Evolutionary conservation across 139 green algal genomes (phyloP).

Genomic region (Desmodesmus armatus): DNA sequence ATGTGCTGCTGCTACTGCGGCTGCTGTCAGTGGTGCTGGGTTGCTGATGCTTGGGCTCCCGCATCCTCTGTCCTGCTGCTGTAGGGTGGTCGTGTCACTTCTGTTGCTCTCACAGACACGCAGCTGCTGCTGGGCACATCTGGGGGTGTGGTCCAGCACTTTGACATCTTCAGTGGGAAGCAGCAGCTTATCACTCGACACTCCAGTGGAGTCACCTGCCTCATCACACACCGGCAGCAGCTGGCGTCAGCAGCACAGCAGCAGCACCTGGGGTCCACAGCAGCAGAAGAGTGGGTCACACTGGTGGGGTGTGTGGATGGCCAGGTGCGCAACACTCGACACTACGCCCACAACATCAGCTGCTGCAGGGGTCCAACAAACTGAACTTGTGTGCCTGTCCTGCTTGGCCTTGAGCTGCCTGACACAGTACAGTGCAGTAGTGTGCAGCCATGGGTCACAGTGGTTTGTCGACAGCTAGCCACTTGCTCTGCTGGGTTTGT

Average conservation of each 20-base stretch:
- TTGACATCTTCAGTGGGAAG: slow-evolving; percentile 28
- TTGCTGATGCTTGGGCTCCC: not conserved
- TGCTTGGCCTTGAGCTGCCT: not conserved
- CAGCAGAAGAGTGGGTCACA: not conserved
- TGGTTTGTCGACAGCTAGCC: no score
- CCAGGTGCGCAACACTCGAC: not conserved
- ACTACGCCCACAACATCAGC: not conserved
- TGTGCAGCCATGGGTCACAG: no score
- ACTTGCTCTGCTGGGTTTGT: no score
- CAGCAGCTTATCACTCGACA: slow-evolving; percentile 37
- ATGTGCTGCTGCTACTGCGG: not conserved
- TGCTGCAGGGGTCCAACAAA: not conserved
- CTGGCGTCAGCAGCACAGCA: not conserved
- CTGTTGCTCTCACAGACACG: slow-evolving; percentile 9
- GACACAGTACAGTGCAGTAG: not conserved
- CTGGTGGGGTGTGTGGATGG: slow-evolving; percentile 16
- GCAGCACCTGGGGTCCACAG: not conserved
- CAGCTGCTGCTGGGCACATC: slow-evolving; percentile 31
- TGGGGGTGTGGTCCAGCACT: slow-evolving; percentile 23
- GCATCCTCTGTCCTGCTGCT: not conserved
- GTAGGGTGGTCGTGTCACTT: not conserved
- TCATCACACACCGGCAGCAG: slow-evolving; percentile 7
- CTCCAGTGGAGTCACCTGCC: slow-evolving; percentile 1
- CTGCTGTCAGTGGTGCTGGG: not conserved
- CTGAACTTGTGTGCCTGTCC: not conserved